Evolutionary conservation across 75 land plant genomes (phyloP).

Genomic region (Ceratopteris richardii): DNA sequence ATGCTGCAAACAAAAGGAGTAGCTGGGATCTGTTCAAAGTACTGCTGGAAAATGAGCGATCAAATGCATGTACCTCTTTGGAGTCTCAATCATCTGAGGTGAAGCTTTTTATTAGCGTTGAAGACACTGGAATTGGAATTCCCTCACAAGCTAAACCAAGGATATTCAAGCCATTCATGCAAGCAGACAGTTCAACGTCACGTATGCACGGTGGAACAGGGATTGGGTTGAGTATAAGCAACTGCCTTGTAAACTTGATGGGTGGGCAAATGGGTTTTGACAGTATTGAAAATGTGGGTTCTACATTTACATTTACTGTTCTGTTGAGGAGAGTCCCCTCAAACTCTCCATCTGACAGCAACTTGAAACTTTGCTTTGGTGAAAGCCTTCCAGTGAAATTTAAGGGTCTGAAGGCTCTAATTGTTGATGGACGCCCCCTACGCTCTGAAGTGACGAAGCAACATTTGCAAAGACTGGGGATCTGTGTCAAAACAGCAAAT

Average conservation of each 20-base stretch:
- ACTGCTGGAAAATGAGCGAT: constrained; percentile 15
- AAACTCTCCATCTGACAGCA: constrained; percentile 9
- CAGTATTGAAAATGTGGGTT: constrained; percentile 44
- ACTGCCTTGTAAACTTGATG: constrained; percentile 59
- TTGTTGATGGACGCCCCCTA: constrained; percentile 50
- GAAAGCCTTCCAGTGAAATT: constrained; percentile 19
- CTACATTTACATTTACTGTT: constrained; percentile 53
- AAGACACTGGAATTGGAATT: constrained; percentile 69
- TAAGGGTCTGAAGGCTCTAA: constrained; percentile 39
- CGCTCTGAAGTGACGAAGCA: constrained; percentile 49
- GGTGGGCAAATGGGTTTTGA: constrained; percentile 47
- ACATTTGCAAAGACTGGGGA: constrained; percentile 49
- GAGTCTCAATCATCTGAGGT: constrained; percentile 22
- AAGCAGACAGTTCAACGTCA: constrained; percentile 72
- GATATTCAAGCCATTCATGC: constrained; percentile 63
- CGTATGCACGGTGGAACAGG: constrained; percentile 67
- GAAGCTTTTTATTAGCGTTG: constrained; percentile 48
- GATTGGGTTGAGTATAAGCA: constrained; percentile 64
- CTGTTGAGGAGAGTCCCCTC: constrained; percentile 17
- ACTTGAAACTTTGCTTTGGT: background rate
- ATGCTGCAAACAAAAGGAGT: constrained; percentile 32
- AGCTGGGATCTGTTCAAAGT: constrained; percentile 46
- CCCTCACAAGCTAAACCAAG: constrained; percentile 53
- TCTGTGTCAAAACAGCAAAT: constrained; percentile 32
- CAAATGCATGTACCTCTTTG: background rate